Conservation (phyloP, 192 early-diverging fungal genomes). For the Backusella luteola region DNA sequence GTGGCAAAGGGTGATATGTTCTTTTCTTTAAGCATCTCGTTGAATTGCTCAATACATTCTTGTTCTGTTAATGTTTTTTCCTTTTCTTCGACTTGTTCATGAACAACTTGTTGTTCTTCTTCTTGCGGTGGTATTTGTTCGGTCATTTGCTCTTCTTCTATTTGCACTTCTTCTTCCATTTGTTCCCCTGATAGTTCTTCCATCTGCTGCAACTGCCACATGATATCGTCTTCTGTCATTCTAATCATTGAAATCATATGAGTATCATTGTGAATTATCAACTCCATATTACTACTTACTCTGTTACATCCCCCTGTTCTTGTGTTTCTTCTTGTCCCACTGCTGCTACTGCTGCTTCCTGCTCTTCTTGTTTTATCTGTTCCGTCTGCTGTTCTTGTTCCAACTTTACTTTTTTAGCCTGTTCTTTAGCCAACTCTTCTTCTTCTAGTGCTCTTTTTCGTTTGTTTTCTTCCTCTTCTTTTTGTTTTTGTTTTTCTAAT, state of each 20-base stretch:
- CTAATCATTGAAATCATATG: conserved; percentile 28
- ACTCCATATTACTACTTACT: conserved; percentile 29
- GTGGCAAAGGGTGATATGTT: conserved; percentile 75
- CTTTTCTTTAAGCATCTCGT: conserved; percentile 63
- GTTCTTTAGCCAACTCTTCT: conserved; percentile 23
- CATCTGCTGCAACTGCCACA: conserved; percentile 57
- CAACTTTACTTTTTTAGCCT: neutral
- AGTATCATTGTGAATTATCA: neutral
- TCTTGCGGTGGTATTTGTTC: conserved; percentile 26
- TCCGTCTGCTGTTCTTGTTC: neutral
- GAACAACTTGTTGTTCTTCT: conserved; percentile 14
- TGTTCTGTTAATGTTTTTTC: conserved; percentile 33
- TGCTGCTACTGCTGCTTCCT: neutral
- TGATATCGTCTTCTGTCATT: conserved; percentile 63
- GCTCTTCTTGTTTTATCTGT: conserved; percentile 28
- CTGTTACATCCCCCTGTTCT: conserved; percentile 25
- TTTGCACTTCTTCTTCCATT: conserved; percentile 4
- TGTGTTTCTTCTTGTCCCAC: conserved; percentile 10
- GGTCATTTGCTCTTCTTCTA: conserved; percentile 17
- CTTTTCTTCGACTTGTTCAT: conserved; percentile 16
- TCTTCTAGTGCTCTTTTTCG: neutral
- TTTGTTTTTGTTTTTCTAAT: conserved; percentile 39
- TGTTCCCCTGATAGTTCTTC: conserved; percentile 18
- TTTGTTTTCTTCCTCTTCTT: conserved; percentile 3
- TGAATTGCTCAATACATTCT: conserved; percentile 37